Evolutionary conservation across 2,329 filamentous ascomycete genomes (phyloP).

Genomic region (Trichoderma simmonsii): DNA sequence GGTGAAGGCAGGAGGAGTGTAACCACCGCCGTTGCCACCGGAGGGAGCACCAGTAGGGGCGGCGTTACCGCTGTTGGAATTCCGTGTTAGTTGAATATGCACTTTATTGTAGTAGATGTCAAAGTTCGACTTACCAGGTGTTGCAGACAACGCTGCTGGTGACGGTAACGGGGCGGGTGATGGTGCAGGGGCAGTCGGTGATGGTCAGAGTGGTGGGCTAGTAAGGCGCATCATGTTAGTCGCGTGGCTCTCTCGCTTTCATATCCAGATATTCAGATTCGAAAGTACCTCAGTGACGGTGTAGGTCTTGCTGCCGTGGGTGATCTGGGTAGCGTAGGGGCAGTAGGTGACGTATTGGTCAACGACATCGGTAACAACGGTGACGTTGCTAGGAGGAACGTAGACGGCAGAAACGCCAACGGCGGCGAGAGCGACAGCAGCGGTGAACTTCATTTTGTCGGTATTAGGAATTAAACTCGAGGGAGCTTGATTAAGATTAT

Average conservation of each 20-base stretch:
- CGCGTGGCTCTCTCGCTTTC: conserved; percentile 1
- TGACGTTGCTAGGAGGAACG: conserved; percentile 41
- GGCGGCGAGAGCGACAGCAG: conserved; percentile 51
- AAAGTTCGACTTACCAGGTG: conserved; percentile 44
- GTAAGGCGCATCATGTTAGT: not conserved
- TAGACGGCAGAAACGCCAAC: conserved; percentile 48
- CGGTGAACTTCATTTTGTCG: conserved; percentile 65
- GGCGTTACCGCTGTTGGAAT: conserved; percentile 33
- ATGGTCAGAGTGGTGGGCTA: conserved; percentile 64
- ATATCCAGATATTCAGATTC: not conserved
- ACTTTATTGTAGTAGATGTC: not conserved
- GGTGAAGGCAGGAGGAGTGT: conserved; percentile 27
- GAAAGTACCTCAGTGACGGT: conserved; percentile 60
- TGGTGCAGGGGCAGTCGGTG: conserved; percentile 69
- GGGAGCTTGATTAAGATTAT: conserved; percentile 31
- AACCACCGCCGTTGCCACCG: conserved; percentile 29
- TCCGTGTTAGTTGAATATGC: conserved; percentile 23
- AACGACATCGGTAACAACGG: conserved; percentile 63
- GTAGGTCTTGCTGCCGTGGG: conserved; percentile 64
- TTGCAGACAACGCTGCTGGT: conserved; percentile 52
- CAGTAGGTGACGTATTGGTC: conserved; percentile 69
- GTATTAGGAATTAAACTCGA: conserved; percentile 42
- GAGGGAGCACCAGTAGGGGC: conserved; percentile 27
- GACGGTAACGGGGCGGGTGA: conserved; percentile 57
- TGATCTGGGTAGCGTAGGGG: conserved; percentile 62